Evolutionary conservation across 1,139 yeast species (phyloP).

Genomic region (Saccharomycopsis phalli): DNA sequence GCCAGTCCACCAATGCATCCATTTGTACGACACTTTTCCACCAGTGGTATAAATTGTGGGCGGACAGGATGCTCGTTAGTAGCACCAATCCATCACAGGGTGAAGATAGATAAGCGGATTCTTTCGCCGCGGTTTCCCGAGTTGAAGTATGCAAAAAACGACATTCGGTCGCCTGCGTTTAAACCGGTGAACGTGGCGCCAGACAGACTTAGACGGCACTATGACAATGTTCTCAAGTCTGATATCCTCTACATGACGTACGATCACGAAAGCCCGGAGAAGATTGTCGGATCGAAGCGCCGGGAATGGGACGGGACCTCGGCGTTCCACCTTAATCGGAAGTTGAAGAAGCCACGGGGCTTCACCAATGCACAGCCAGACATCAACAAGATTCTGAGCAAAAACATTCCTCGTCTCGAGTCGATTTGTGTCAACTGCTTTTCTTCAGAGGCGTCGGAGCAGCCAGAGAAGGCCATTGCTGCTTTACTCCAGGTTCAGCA

Average conservation of each 20-base stretch:
- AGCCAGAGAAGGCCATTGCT: conserved; percentile 66
- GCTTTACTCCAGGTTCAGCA: conserved; percentile 82
- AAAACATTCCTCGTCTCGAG: conserved; percentile 64
- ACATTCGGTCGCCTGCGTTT: conserved; percentile 68
- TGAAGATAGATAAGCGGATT: conserved; percentile 61
- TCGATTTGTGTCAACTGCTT: conserved; percentile 67
- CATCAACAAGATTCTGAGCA: conserved; percentile 52
- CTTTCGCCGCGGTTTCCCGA: conserved; percentile 64
- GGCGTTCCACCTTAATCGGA: conserved; percentile 84
- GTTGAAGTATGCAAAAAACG: conserved; percentile 56
- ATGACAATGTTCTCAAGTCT: conserved; percentile 58
- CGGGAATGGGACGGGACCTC: conserved; percentile 85
- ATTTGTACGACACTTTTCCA: conserved; percentile 38
- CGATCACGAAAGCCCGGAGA: conserved; percentile 46
- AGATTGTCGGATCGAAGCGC: conserved; percentile 54
- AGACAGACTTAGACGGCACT: conserved; percentile 78
- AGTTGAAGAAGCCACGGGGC: conserved; percentile 54
- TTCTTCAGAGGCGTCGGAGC: conserved; percentile 65
- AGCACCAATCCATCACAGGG: conserved; percentile 86
- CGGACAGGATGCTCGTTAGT: conserved; percentile 67
- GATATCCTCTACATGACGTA: conserved; percentile 75
- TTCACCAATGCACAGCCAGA: conserved; percentile 64
- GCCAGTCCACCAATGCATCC: background rate
- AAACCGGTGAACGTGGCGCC: conserved; percentile 63
- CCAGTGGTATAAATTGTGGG: conserved; percentile 35